Evolutionary conservation across 1,284 basidiomycete genomes (phyloP).

Genomic region (Neonothopanus nambi): DNA sequence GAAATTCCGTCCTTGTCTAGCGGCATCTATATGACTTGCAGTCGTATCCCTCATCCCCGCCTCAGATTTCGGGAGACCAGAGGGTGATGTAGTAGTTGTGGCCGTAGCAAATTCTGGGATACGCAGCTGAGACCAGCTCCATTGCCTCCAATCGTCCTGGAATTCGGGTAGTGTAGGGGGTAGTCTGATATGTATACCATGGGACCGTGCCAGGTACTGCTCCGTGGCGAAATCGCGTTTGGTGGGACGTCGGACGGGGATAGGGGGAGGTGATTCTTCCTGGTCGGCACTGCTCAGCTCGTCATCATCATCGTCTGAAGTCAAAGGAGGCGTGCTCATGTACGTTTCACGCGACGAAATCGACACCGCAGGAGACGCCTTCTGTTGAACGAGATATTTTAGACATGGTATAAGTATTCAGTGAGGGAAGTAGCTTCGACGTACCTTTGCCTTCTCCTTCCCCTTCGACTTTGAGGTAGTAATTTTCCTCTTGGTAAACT

Average conservation of each 20-base stretch:
- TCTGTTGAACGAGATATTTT: neutral
- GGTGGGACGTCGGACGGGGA: neutral
- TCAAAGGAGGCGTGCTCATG: constrained; percentile 33
- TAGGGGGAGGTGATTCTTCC: neutral
- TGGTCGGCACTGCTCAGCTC: constrained; percentile 4
- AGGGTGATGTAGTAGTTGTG: too few relatives aligned
- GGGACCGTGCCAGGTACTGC: constrained; percentile 33
- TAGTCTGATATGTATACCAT: constrained; percentile 26
- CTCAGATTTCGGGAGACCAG: too few relatives aligned
- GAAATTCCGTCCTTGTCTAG: too few relatives aligned
- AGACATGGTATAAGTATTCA: neutral
- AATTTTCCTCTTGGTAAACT: neutral
- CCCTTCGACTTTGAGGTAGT: neutral
- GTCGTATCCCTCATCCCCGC: too few relatives aligned
- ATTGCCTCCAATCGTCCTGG: constrained; percentile 31
- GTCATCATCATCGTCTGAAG: constrained; percentile 37
- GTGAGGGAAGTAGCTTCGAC: neutral
- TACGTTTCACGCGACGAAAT: constrained; percentile 17
- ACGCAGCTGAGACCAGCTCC: constrained; percentile 41
- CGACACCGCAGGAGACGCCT: constrained; percentile 17
- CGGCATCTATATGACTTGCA: too few relatives aligned
- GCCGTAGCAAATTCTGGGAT: constrained; percentile 28
- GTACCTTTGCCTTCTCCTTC: constrained; percentile 3
- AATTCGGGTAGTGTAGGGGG: constrained; percentile 16
- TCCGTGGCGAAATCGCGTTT: constrained; percentile 24